Conservation (phyloP, 164 flowering plant genomes). For the Umbellularia californica region DNA sequence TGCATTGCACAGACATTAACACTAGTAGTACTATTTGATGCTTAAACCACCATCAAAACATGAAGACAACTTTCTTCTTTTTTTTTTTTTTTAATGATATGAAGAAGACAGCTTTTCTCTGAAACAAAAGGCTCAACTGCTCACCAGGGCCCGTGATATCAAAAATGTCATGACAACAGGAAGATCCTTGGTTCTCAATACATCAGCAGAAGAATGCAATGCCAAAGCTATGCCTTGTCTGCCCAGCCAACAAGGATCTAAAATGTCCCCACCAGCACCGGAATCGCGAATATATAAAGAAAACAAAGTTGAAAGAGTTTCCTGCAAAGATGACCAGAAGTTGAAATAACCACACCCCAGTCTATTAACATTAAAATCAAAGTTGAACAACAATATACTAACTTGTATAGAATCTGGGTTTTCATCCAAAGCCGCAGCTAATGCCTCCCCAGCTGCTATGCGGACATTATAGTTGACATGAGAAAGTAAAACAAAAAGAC, state of each 20-base stretch:
- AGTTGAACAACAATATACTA: slow-evolving; percentile 1
- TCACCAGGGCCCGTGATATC: slow-evolving; percentile 92
- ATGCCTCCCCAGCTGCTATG: slow-evolving; percentile 86
- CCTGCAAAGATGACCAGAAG: slow-evolving; percentile 42
- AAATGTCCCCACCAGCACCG: slow-evolving; percentile 45
- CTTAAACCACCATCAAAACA: not conserved
- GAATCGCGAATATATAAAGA: slow-evolving; percentile 81
- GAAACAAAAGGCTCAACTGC: not conserved
- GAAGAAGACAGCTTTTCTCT: too few relatives aligned
- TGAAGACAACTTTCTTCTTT: too few relatives aligned
- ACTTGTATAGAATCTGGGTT: slow-evolving; percentile 88
- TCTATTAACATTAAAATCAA: slow-evolving; percentile 1
- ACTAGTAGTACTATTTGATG: not conserved
- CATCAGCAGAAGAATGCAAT: slow-evolving; percentile 85
- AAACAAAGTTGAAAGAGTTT: slow-evolving; percentile 86
- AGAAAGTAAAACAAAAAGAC: slow-evolving; percentile 72
- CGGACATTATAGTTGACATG: slow-evolving; percentile 85
- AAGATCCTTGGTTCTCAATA: slow-evolving; percentile 91
- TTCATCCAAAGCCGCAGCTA: slow-evolving; percentile 96
- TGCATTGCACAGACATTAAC: too few relatives aligned
- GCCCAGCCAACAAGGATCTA: slow-evolving; percentile 85
- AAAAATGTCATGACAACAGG: slow-evolving; percentile 97
- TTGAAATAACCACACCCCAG: slow-evolving; percentile 15
- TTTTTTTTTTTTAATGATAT: too few relatives aligned
- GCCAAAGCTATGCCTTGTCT: slow-evolving; percentile 95